Percentiles rank a stretch among this genome's conserved stretches.
Evolutionary conservation across 768 basidiomycete species (phyloP).

Genomic region (Tephrocybe rancida): DNA sequence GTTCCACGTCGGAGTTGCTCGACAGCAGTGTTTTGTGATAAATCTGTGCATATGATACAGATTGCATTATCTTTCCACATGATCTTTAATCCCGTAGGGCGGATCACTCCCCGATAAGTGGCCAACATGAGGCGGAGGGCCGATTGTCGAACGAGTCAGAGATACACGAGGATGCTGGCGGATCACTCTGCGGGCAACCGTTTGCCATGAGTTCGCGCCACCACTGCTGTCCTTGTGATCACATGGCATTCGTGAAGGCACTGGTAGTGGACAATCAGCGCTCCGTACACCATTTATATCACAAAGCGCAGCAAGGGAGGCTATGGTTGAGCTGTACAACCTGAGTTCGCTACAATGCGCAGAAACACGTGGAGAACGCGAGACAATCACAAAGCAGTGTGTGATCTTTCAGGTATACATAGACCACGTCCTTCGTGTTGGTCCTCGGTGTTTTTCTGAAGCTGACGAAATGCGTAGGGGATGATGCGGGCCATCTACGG

Average conservation of each 20-base stretch:
- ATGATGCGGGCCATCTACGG: too few relatives aligned
- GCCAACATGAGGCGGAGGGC: background rate
- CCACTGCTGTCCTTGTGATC: background rate
- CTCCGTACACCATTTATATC: background rate
- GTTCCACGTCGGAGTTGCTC: background rate
- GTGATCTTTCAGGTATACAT: too few relatives aligned
- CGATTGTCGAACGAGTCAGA: background rate
- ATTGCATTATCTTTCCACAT: background rate
- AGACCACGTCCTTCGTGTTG: too few relatives aligned
- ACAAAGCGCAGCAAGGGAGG: background rate
- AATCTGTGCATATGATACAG: background rate
- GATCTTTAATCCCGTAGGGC: background rate
- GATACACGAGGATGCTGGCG: slow-evolving; percentile 7
- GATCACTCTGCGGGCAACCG: background rate
- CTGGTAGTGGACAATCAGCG: background rate
- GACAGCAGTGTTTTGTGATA: background rate
- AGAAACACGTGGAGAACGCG: too few relatives aligned
- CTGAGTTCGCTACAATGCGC: too few relatives aligned
- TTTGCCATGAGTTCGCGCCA: background rate
- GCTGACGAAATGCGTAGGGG: too few relatives aligned
- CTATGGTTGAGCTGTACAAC: background rate
- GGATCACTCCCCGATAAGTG: background rate
- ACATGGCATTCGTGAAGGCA: slow-evolving; percentile 1
- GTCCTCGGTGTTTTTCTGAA: too few relatives aligned
- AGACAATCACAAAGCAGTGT: too few relatives aligned